Conservation (phyloP, 129 eudicot species). For the Kitagawia praeruptora region DNA sequence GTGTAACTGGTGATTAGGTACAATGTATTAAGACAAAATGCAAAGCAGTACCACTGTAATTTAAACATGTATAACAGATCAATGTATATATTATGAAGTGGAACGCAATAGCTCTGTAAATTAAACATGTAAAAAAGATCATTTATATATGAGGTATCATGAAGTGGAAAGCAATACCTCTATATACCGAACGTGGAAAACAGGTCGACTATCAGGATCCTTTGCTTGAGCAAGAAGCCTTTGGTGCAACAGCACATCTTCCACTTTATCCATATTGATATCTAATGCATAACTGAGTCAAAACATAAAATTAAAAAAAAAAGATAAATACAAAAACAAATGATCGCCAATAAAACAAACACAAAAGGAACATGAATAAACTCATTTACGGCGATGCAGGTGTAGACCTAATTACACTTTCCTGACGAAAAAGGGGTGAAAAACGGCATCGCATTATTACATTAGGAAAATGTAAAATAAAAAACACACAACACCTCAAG, state of each 20-base stretch:
- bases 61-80: conserved; percentile 55
- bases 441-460: too few species aligned
- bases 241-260: conserved; percentile 76
- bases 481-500: neutral
- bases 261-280: conserved; percentile 74
- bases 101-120: conserved; percentile 23
- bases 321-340: conserved; percentile 13
- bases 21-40: conserved; percentile 17
- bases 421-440: too few species aligned
- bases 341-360: neutral
- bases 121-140: conserved; percentile 55
- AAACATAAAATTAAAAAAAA: conserved; percentile 45
- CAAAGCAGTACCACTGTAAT: conserved; percentile 3
- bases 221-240: conserved; percentile 70
- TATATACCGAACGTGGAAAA: conserved; percentile 68
- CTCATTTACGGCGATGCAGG: too few species aligned
- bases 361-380: neutral
- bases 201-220: conserved; percentile 71
- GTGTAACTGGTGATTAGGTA: neutral
- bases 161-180: conserved; percentile 63
- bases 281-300: conserved; percentile 64
- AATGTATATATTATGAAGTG: conserved; percentile 49
- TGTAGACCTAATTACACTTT: too few species aligned
- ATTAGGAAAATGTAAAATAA: neutral
- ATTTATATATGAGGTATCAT: conserved; percentile 46